A percentile compares a stretch with the other conserved stretches of the same genome.
These are phyloP conservation scores for Amylostereum areolatum DNA, from an alignment of 1,284 basidiomycete species.

Conservation along the genomic window DNA sequence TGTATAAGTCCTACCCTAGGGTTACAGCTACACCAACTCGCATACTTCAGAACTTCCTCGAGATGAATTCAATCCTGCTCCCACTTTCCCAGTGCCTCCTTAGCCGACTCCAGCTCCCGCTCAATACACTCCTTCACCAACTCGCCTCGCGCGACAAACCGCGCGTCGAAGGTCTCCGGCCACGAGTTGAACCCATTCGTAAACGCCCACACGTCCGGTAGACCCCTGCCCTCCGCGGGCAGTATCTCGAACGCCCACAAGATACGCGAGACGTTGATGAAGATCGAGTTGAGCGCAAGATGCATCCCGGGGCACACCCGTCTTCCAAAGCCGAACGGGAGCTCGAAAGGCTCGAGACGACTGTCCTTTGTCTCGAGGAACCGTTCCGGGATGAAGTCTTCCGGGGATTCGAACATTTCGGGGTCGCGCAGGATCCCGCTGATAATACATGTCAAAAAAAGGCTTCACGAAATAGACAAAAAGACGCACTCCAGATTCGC, in stretches of 20 bases:
- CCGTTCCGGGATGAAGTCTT: constrained; percentile 34
- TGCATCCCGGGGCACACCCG: constrained; percentile 42
- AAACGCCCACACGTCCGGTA: constrained; percentile 30
- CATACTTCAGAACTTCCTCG: no score
- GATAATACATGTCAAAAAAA: neutral
- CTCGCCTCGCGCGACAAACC: constrained; percentile 24
- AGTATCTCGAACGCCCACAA: constrained; percentile 37
- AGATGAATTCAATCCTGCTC: no score
- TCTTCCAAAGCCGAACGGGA: constrained; percentile 42
- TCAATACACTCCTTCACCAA: constrained; percentile 19
- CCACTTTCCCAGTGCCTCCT: constrained; percentile 10
- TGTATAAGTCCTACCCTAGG: no score
- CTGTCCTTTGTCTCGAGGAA: constrained; percentile 31
- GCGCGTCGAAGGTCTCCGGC: constrained; percentile 35
- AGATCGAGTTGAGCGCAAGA: constrained; percentile 36
- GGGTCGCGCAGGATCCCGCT: constrained; percentile 40
- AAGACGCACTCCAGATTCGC: constrained; percentile 33
- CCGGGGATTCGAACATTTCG: constrained; percentile 24
- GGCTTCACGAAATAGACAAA: neutral
- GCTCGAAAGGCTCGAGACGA: constrained; percentile 31
- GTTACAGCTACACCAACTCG: no score
- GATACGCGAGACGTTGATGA: constrained; percentile 35
- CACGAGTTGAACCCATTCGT: constrained; percentile 42
- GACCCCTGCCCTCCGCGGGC: constrained; percentile 19
- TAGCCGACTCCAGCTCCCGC: constrained; percentile 21